Evolutionary conservation across 2,329 filamentous ascomycete genomes (phyloP), one percentile per base, ranked within the genome.

Genomic region (Pyrenophora tritici-repentis): DNA sequence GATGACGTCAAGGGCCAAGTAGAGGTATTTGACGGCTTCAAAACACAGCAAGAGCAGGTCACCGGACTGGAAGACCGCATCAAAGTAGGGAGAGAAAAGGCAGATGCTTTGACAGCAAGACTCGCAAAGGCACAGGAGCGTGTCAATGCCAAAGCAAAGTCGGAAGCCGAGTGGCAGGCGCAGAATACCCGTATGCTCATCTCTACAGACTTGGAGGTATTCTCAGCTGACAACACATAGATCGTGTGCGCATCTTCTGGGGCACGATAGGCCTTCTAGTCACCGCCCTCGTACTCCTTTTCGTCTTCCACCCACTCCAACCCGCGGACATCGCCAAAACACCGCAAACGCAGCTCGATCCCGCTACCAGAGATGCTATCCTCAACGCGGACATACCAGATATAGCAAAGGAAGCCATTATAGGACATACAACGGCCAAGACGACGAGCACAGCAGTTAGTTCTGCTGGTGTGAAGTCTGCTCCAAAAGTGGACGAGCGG

Each of bases 81-180:
- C 24, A 75, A 81, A 45, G 71, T 74, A 2, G 86, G 86, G 8
- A 83, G 85, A 38, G 75, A 82, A 40, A 83, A 81, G 59, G 84
- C 88, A 31, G 77, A 81, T 42, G 73, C 75, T 13, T 76, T 91
- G 32, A 84, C 84, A 51, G 78, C 78, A 36, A 79, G 89, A 41
- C 83, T 93, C 3, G 84, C 87, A 43, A 74, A 79, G 12, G 86
- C 90, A 10, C 80, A 84, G 42, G 74, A 80, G 47, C 79, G 83
- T 6, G 83, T 92, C 12, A 86, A 89, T 66, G 76, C 78, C 22
- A 89, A 87, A 81, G 86, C 89, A 68, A 79, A 78, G 48, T 80
- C 83, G 1, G 88, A 91, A 71, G 78, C 76, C 40, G 83, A 85
- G 62, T 87, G 86, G 79, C 83, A 89, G 72, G 85, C 88, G 63